phyloP scores from a whole-genome alignment of 805 yeast species.

The Myxozyma nipponensis region DNA sequence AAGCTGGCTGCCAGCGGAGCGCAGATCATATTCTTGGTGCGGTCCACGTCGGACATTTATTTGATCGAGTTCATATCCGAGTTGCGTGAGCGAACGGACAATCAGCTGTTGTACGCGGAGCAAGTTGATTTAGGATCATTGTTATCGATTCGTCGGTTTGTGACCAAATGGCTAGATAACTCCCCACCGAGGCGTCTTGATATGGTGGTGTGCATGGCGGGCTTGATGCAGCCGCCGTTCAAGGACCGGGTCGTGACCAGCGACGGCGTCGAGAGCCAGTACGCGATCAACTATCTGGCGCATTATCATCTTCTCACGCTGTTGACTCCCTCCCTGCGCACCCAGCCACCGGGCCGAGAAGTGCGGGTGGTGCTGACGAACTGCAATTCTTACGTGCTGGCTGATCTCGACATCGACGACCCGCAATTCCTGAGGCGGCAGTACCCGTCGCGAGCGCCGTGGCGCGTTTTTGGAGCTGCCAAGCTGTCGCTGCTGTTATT shows the following conservation, averaged over 20 bases:
- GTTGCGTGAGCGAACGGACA: constrained; percentile 63
- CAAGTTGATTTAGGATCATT: constrained; percentile 75
- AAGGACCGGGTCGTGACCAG: constrained; percentile 57
- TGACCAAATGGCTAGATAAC: constrained; percentile 90
- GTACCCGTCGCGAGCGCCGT: constrained; percentile 62
- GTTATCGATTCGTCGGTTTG: constrained; percentile 77
- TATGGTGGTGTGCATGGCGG: constrained; percentile 85
- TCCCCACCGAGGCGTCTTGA: constrained; percentile 87
- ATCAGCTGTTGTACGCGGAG: constrained; percentile 83
- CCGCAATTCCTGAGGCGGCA: constrained; percentile 58
- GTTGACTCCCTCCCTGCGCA: constrained; percentile 75
- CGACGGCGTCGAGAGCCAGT: constrained; percentile 86
- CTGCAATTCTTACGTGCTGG: constrained; percentile 75
- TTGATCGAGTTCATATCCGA: constrained; percentile 73
- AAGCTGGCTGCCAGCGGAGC: constrained; percentile 83
- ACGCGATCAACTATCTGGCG: constrained; percentile 75
- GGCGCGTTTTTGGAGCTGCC: constrained; percentile 76
- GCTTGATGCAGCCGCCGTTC: constrained; percentile 70
- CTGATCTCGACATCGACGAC: constrained; percentile 57
- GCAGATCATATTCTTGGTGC: constrained; percentile 69
- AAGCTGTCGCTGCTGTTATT: constrained; percentile 72
- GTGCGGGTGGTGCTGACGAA: constrained; percentile 76
- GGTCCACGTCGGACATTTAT: constrained; percentile 68
- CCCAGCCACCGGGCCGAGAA: constrained; percentile 93
- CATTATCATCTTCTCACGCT: constrained; percentile 78